Percentiles rank a stretch among this genome's conserved stretches.
Conservation (phyloP, 495 filamentous ascomycete genomes). For the Neurospora sp. region DNA sequence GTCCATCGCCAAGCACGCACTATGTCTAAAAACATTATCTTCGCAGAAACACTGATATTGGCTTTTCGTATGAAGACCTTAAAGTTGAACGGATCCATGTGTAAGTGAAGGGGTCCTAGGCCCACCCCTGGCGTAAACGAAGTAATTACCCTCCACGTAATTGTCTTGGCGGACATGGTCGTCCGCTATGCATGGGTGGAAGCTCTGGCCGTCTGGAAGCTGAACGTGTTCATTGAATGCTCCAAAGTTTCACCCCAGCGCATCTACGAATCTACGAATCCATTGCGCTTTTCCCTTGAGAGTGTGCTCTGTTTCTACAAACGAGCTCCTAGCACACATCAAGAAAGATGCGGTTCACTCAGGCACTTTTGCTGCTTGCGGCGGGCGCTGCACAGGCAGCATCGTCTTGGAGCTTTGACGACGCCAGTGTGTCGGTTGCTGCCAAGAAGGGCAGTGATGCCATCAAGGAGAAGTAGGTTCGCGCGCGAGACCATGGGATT, state of each 20-base stretch:
- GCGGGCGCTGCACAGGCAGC: constrained; percentile 47
- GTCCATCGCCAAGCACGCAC: no score
- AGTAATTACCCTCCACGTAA: constrained; percentile 3
- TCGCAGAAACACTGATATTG: no score
- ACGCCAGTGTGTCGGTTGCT: constrained; percentile 70
- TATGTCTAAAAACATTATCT: no score
- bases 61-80: no score
- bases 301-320: neutral
- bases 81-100: neutral
- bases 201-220: constrained; percentile 7
- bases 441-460: constrained; percentile 55
- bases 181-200: constrained; percentile 4
- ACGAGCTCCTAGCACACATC: constrained; percentile 4
- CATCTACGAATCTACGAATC: neutral
- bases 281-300: neutral
- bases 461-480: constrained; percentile 60
- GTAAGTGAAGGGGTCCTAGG: neutral
- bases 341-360: constrained; percentile 38
- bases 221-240: constrained; percentile 23
- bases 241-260: neutral
- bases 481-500: constrained; percentile 5
- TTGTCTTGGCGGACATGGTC: constrained; percentile 6
- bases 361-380: constrained; percentile 35
- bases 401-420: constrained; percentile 74
- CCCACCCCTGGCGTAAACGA: neutral